Conservation (phyloP, 306 rosid species). For the Acmispon strigosus region DNA sequence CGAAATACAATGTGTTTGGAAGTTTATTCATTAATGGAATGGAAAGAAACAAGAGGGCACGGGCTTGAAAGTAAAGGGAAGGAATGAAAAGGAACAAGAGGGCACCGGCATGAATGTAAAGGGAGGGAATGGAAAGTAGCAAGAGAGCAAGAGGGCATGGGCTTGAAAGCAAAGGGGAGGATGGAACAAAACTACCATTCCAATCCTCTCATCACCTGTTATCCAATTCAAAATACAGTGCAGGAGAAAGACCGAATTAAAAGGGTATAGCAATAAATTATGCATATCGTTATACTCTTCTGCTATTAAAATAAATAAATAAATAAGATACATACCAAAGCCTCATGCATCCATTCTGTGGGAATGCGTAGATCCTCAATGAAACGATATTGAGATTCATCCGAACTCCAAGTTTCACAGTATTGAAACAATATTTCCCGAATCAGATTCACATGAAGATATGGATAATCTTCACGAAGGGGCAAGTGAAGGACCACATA, state of each 20-base stretch:
- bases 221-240: background rate
- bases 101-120: background rate
- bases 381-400: slow-evolving; percentile 63
- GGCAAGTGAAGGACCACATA: slow-evolving; percentile 93
- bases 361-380: slow-evolving; percentile 89
- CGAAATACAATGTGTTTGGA: background rate
- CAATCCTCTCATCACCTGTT: background rate
- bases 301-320: background rate
- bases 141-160: background rate
- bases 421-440: slow-evolving; percentile 90
- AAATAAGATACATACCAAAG: slow-evolving; percentile 56
- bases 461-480: slow-evolving; percentile 66
- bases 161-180: background rate
- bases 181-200: background rate
- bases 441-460: slow-evolving; percentile 74
- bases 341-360: slow-evolving; percentile 85
- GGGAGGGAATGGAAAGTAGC: background rate
- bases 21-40: background rate
- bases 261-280: slow-evolving; percentile 8
- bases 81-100: background rate
- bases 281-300: background rate
- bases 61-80: background rate
- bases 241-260: background rate
- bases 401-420: slow-evolving; percentile 93
- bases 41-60: background rate